A percentile compares a stretch with the other conserved stretches of the same genome.
These are phyloP conservation scores for Thelonectria blattea DNA, from an alignment of 2,329 filamentous ascomycete species.

Conservation along the genomic window DNA sequence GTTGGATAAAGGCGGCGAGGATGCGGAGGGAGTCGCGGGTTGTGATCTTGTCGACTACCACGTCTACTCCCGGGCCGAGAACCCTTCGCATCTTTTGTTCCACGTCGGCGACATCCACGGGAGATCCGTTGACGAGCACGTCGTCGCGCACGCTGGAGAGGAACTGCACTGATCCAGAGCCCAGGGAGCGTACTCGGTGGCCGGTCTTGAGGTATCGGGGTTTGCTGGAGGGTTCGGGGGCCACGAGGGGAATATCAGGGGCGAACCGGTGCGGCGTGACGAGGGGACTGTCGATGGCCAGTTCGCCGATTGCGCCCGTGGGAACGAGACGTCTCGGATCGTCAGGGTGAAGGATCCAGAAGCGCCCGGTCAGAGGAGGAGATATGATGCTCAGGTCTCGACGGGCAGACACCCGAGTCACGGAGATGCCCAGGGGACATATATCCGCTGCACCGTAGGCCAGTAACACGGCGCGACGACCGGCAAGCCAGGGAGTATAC, in stretches of 20 bases:
- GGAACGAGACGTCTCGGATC: constrained; percentile 58
- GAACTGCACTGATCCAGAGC: constrained; percentile 56
- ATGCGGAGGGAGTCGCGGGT: constrained; percentile 52
- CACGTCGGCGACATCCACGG: constrained; percentile 51
- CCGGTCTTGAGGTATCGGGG: constrained; percentile 57
- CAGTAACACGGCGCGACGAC: constrained; percentile 51
- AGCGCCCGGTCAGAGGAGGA: constrained; percentile 55
- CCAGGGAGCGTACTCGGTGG: constrained; percentile 56
- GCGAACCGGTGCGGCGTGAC: constrained; percentile 46
- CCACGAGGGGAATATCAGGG: constrained; percentile 36
- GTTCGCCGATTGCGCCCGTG: constrained; percentile 61
- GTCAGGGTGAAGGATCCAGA: constrained; percentile 60
- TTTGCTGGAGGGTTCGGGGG: constrained; percentile 31
- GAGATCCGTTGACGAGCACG: constrained; percentile 46
- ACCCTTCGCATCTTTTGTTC: constrained; percentile 55
- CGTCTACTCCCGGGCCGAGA: constrained; percentile 54
- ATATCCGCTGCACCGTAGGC: constrained; percentile 59
- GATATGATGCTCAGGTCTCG: constrained; percentile 51
- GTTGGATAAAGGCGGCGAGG: constrained; percentile 57
- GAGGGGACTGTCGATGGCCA: constrained; percentile 61
- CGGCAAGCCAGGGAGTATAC: constrained; percentile 53
- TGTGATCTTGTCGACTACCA: constrained; percentile 54
- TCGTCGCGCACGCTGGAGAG: constrained; percentile 52
- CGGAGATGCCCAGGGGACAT: constrained; percentile 58
- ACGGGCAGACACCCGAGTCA: constrained; percentile 49